Base-by-base conservation (phyloP, 495 filamentous ascomycete species). In the Aspergillus baeticus region DNA sequence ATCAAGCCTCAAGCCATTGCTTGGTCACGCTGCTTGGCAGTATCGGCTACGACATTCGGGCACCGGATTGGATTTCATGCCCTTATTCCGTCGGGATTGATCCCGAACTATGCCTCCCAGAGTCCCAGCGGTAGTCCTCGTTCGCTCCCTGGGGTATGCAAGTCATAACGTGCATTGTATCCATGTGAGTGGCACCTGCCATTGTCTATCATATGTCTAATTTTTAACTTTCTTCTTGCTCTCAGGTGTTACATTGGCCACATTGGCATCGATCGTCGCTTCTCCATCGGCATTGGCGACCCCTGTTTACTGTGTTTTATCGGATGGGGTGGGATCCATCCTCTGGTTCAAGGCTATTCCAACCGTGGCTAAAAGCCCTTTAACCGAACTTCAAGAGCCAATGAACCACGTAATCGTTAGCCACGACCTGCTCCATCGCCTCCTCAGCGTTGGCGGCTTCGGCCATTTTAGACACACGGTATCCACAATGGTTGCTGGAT, bases 1-100 rank as follows among this genome's bases (percentile, higher is more conserved):
- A 29, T 29, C 26, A 29, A 29, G 26, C 26, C 26, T 29, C 26
- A 29, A 29, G 26, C 26, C 26, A 29, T 3, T 3, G 3, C 26
- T 29, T 29, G 26, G 26, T 4, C 33, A 36, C 33, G 17, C 33
- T 44, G 46, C 46, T 49, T 49, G 46, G 46, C 46, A 49, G 33
- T 29, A 13, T 49, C 46, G 46, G 46, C 46, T 14, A n/a, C 46
- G 42, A 29, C 8, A 29, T 29, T 29, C 26, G 26, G 26, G 26
- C 26, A 4, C 26, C 26, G 26, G 26, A 29, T 3, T 4, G 26
- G 26, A 29, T 45, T 23, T 43, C 22, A 34, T 38, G 2, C 34
- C 33, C 37, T 18, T n/a, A 22, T 38, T 38, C 47, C 47, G 47
- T 26, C 47, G 18, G 34, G 15, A 50, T 50, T 14, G 18, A 47